phyloP scores from a whole-genome alignment of 108 stramenopile species.

The Conticribra guillardii region DNA sequence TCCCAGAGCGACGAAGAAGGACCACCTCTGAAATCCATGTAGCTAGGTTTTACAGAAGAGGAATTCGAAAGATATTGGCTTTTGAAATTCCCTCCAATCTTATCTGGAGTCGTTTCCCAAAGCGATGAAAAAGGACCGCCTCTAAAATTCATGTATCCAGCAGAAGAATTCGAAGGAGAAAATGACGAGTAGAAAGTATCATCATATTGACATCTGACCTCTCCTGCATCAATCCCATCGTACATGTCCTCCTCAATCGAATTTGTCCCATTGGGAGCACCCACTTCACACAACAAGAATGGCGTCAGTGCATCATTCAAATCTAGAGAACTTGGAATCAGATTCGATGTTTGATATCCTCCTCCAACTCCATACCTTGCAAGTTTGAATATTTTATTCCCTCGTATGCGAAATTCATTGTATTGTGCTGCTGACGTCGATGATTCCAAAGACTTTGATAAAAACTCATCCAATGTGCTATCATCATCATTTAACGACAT shows the following conservation, averaged over 20 bases:
- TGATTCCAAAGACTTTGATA: not conserved
- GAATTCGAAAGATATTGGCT: no score
- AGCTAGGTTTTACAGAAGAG: no score
- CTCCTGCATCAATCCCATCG: slow-evolving; percentile 29
- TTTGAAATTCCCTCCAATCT: no score
- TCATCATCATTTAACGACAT: not conserved
- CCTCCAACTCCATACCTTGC: slow-evolving; percentile 64
- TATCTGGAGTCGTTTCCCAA: slow-evolving; percentile 7
- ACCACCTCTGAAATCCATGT: not conserved
- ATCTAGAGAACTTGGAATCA: slow-evolving; percentile 25
- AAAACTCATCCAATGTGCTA: not conserved
- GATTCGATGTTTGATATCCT: slow-evolving; percentile 35
- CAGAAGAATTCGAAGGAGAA: not conserved
- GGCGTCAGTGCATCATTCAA: slow-evolving; percentile 57
- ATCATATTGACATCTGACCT: slow-evolving; percentile 56
- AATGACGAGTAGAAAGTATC: slow-evolving; percentile 1
- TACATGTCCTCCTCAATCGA: slow-evolving; percentile 45
- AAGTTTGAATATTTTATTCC: slow-evolving; percentile 57
- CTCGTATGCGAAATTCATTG: slow-evolving; percentile 6
- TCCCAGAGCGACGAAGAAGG: not conserved
- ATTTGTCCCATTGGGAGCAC: slow-evolving; percentile 26
- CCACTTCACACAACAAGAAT: slow-evolving; percentile 59
- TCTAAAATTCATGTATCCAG: not conserved
- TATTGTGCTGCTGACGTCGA: not conserved
- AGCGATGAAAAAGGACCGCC: not conserved